Evolutionary conservation across 2,329 filamentous ascomycete species (phyloP).

Genomic region (Microsporum canis): DNA sequence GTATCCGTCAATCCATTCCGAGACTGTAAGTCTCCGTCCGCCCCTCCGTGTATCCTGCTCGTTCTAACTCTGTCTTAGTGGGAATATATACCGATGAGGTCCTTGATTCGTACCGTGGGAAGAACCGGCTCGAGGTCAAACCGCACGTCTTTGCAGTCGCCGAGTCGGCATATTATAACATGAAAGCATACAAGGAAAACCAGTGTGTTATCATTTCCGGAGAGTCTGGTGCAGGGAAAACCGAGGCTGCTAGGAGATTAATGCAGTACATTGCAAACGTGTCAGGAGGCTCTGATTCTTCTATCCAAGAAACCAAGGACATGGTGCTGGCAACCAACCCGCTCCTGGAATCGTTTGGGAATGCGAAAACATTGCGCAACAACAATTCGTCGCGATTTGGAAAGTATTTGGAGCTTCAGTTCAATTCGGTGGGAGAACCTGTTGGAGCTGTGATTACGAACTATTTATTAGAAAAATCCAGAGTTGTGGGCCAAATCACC

Average conservation of each 20-base stretch:
- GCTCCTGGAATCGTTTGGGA: constrained; percentile 91
- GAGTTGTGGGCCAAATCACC: constrained; percentile 86
- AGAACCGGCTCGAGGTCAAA: constrained; percentile 86
- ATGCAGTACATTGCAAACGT: constrained; percentile 99
- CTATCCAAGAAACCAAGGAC: constrained; percentile 95
- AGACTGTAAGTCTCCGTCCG: constrained; percentile 47
- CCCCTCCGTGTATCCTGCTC: background rate
- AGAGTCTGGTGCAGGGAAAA: constrained; percentile 96
- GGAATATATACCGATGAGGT: constrained; percentile 96
- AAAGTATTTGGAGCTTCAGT: constrained; percentile 95
- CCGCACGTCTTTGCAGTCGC: constrained; percentile 97
- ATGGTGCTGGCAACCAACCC: constrained; percentile 99
- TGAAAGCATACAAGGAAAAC: constrained; percentile 98
- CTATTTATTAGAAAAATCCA: constrained; percentile 87
- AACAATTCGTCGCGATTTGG: constrained; percentile 98
- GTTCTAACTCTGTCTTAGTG: constrained; percentile 38
- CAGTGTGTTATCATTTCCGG: constrained; percentile 99
- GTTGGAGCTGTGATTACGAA: constrained; percentile 97
- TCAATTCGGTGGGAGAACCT: constrained; percentile 82
- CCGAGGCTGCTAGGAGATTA: constrained; percentile 92
- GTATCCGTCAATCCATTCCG: constrained; percentile 98
- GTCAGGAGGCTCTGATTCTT: constrained; percentile 69
- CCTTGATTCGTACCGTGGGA: constrained; percentile 85
- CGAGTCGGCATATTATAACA: constrained; percentile 95
- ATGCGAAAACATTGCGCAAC: constrained; percentile 93